phyloP scores from a whole-genome alignment of 805 yeast species.

The Kazachstania martiniae region DNA sequence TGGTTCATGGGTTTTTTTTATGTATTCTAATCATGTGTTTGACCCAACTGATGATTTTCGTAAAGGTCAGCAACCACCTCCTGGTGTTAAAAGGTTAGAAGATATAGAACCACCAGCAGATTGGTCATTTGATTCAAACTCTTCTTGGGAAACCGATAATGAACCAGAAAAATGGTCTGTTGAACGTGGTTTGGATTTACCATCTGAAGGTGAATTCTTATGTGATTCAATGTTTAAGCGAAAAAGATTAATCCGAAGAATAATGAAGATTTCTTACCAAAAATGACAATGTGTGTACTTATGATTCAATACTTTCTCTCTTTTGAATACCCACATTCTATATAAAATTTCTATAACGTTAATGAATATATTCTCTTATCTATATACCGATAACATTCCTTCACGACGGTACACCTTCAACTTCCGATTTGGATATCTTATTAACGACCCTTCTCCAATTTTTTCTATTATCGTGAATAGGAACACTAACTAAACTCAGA shows the following conservation, averaged over 20 bases:
- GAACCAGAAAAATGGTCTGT: conserved; percentile 42
- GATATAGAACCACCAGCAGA: conserved; percentile 57
- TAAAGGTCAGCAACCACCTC: conserved; percentile 45
- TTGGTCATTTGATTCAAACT: conserved; percentile 58
- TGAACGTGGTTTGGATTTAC: conserved; percentile 33
- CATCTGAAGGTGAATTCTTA: conserved; percentile 41
- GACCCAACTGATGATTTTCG: conserved; percentile 38
- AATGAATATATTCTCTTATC: neutral
- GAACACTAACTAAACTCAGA: conserved; percentile 49
- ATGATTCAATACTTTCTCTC: neutral
- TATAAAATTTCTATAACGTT: neutral
- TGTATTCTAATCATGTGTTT: conserved; percentile 47
- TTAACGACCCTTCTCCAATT: conserved; percentile 50
- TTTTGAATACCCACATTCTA: too few relatives aligned
- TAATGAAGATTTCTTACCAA: conserved; percentile 28
- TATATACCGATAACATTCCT: neutral
- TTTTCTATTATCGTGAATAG: conserved; percentile 60
- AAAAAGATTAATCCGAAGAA: conserved; percentile 44
- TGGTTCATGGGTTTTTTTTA: conserved; percentile 49
- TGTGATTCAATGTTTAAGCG: conserved; percentile 42
- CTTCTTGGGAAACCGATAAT: conserved; percentile 56
- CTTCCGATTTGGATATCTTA: conserved; percentile 49
- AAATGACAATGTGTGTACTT: neutral
- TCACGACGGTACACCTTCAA: conserved; percentile 81
- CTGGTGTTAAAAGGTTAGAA: conserved; percentile 44